These are phyloP conservation scores for Penicillium maclennaniae DNA, from an alignment of 495 filamentous ascomycete genomes.

Conservation along the genomic window DNA sequence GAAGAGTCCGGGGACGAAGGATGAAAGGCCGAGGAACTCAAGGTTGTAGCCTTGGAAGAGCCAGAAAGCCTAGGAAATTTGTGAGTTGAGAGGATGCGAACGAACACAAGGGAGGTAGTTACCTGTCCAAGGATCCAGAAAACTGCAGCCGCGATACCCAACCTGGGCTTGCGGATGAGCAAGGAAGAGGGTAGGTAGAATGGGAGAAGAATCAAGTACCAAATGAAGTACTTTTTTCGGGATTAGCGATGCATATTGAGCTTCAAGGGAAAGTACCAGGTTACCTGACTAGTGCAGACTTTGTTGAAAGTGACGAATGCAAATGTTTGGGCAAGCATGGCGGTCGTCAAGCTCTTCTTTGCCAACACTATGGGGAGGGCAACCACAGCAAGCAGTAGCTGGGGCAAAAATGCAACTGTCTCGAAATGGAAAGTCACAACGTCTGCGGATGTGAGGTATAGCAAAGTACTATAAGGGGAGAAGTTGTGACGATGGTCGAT, in stretches of 20 bases:
- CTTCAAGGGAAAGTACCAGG: background rate
- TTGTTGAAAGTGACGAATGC: conserved; percentile 98
- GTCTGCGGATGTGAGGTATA: conserved; percentile 74
- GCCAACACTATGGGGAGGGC: conserved; percentile 75
- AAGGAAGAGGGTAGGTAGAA: conserved; percentile 82
- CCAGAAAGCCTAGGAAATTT: conserved; percentile 61
- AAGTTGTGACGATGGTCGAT: conserved; percentile 98
- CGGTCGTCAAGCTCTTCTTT: conserved; percentile 73
- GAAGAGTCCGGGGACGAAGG: conserved; percentile 82
- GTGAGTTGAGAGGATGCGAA: background rate
- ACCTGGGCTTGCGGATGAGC: conserved; percentile 51
- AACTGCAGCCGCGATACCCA: conserved; percentile 59
- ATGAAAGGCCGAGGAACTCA: conserved; percentile 83
- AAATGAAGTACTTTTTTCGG: conserved; percentile 79
- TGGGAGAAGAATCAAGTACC: conserved; percentile 91
- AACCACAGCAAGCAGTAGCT: conserved; percentile 71
- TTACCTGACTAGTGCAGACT: conserved; percentile 96
- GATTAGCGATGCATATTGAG: background rate
- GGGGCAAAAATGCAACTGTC: conserved; percentile 81
- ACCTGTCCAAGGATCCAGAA: conserved; percentile 73
- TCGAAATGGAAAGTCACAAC: conserved; percentile 55
- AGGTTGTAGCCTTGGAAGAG: conserved; percentile 83
- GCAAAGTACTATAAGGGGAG: conserved; percentile 87
- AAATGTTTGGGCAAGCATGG: conserved; percentile 99
- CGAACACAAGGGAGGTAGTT: conserved; percentile 8